A percentile compares a stretch with the other conserved stretches of the same genome.
phyloP scores from a whole-genome alignment of 352 stramenopile species.

The Phytophthora aleatoria region DNA sequence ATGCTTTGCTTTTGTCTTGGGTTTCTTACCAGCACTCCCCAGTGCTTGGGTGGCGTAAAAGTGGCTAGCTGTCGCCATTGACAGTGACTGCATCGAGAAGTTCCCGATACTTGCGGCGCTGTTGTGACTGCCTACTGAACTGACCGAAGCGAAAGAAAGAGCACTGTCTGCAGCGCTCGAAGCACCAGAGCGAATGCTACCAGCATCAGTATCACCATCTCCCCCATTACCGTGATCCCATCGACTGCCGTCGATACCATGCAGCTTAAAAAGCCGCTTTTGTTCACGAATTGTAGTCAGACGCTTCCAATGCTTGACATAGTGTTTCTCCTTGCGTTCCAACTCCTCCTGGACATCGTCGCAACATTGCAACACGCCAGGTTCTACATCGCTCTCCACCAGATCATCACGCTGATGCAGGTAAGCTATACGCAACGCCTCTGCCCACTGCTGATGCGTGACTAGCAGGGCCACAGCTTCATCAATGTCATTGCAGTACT shows the following conservation, averaged over 20 bases:
- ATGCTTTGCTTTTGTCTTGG: slow-evolving; percentile 45
- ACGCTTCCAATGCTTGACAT: slow-evolving; percentile 58
- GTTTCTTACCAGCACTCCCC: slow-evolving; percentile 36
- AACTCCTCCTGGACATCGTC: slow-evolving; percentile 63
- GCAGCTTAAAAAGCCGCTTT: slow-evolving; percentile 77
- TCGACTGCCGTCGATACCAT: slow-evolving; percentile 73
- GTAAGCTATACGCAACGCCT: slow-evolving; percentile 61
- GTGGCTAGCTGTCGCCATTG: slow-evolving; percentile 63
- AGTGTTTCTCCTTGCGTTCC: slow-evolving; percentile 42
- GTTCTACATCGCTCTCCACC: slow-evolving; percentile 76
- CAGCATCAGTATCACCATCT: slow-evolving; percentile 34
- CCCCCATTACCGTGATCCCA: slow-evolving; percentile 37
- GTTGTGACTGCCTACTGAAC: slow-evolving; percentile 83
- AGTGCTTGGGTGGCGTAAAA: slow-evolving; percentile 72
- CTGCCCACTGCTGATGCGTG: slow-evolving; percentile 57
- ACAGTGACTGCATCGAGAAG: slow-evolving; percentile 65
- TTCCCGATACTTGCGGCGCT: slow-evolving; percentile 68
- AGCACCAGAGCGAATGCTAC: slow-evolving; percentile 49
- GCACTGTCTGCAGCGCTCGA: slow-evolving; percentile 64
- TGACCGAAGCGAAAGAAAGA: slow-evolving; percentile 63
- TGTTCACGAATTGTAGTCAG: slow-evolving; percentile 72
- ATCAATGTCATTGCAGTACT: slow-evolving; percentile 76
- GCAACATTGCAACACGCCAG: slow-evolving; percentile 47
- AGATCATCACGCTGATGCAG: slow-evolving; percentile 63
- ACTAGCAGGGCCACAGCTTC: slow-evolving; percentile 76